Evolutionary conservation across 352 stramenopile genomes (phyloP).

Genomic region (Phytophthora tentaculata): DNA sequence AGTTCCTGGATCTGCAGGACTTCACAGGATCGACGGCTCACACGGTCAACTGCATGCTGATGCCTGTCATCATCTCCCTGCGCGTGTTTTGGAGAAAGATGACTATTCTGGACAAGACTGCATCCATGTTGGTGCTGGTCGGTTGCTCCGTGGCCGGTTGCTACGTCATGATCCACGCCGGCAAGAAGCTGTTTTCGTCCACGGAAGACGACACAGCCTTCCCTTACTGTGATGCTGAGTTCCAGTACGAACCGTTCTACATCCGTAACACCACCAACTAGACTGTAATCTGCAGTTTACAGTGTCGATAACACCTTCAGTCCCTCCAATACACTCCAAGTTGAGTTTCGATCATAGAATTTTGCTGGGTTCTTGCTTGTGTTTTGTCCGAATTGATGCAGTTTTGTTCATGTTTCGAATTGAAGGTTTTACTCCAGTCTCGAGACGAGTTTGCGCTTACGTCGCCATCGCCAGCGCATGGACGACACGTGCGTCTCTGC

Average conservation of each 20-base stretch:
- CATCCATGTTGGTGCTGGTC: slow-evolving; percentile 43
- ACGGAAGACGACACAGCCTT: slow-evolving; percentile 21
- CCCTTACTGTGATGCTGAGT: slow-evolving; percentile 22
- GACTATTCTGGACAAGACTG: slow-evolving; percentile 50
- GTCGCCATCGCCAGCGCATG: slow-evolving; percentile 90
- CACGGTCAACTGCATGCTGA: slow-evolving; percentile 57
- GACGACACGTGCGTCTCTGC: slow-evolving; percentile 81
- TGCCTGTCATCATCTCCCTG: slow-evolving; percentile 58
- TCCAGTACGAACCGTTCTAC: slow-evolving; percentile 31
- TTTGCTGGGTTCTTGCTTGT: too few species aligned
- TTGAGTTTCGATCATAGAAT: too few species aligned
- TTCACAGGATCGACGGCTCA: slow-evolving; percentile 50
- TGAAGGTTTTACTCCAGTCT: slow-evolving; percentile 61
- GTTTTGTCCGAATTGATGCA: background rate
- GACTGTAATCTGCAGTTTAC: background rate
- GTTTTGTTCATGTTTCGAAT: background rate
- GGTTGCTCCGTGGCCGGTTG: slow-evolving; percentile 43
- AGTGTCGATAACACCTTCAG: background rate
- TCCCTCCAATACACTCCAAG: too few species aligned
- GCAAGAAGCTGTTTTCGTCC: slow-evolving; percentile 45
- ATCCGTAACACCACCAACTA: slow-evolving; percentile 22
- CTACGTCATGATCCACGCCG: slow-evolving; percentile 55
- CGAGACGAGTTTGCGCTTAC: slow-evolving; percentile 86
- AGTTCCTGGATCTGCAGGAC: slow-evolving; percentile 35
- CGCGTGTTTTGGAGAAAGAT: slow-evolving; percentile 47